These are phyloP conservation scores for Nissolia schottii DNA, from an alignment of 306 rosid genomes.

Conservation along the genomic window DNA sequence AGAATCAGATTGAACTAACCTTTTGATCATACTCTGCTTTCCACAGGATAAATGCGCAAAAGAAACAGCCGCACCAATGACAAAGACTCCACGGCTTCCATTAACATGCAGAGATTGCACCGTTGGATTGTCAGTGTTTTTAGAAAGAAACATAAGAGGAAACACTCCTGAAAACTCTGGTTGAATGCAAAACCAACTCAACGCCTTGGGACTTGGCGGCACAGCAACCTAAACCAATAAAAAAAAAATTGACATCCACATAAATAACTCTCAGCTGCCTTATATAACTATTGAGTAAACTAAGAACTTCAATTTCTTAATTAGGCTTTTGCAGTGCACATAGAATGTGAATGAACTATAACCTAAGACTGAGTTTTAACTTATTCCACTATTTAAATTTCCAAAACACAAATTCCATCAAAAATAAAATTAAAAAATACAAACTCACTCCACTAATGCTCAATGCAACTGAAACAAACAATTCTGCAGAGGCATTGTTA, in stretches of 20 bases:
- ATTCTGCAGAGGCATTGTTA: not conserved
- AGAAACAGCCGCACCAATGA: conserved; percentile 74
- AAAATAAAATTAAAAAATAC: not conserved
- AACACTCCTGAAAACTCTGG: conserved; percentile 58
- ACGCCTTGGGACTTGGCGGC: conserved; percentile 81
- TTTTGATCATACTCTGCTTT: conserved; percentile 39
- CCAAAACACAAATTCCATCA: not conserved
- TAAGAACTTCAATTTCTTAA: not conserved
- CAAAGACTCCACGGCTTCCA: conserved; percentile 68
- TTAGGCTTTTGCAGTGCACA: not conserved
- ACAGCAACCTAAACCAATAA: conserved; percentile 71
- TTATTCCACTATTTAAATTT: not conserved
- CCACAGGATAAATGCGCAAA: conserved; percentile 33
- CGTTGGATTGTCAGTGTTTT: conserved; percentile 44
- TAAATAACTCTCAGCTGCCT: conserved; percentile 5
- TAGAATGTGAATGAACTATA: not conserved
- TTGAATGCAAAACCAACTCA: conserved; percentile 77
- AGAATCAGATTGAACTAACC: conserved; percentile 31
- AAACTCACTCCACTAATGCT: not conserved
- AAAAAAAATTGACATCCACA: conserved; percentile 18
- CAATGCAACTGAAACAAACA: not conserved
- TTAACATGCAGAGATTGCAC: conserved; percentile 56
- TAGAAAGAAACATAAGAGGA: conserved; percentile 72
- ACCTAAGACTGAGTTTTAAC: not conserved
- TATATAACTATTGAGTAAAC: not conserved